These are phyloP conservation scores for Penicillium sp. DNA, from an alignment of 2,329 filamentous ascomycete species.

Conservation along the genomic window DNA sequence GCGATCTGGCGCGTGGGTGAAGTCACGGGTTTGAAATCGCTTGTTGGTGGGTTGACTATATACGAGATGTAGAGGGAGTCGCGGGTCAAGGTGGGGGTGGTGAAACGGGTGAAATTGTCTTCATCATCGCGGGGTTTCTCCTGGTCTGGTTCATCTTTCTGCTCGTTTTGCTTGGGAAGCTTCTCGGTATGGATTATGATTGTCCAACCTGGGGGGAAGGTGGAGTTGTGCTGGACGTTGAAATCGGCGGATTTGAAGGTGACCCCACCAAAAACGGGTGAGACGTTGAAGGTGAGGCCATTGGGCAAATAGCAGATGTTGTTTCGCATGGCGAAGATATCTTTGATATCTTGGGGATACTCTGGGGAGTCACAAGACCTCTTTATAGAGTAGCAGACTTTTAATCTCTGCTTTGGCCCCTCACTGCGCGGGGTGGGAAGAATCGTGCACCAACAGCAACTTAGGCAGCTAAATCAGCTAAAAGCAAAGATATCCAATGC, in stretches of 20 bases:
- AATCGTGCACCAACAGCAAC: background rate
- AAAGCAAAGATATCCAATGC: background rate
- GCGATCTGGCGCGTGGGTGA: slow-evolving; percentile 88
- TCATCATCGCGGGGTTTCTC: slow-evolving; percentile 21
- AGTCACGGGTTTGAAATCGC: slow-evolving; percentile 73
- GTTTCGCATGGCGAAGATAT: slow-evolving; percentile 28
- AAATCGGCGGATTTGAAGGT: slow-evolving; percentile 83
- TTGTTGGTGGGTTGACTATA: slow-evolving; percentile 77
- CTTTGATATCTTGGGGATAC: background rate
- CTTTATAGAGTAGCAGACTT: background rate
- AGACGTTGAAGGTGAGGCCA: slow-evolving; percentile 77
- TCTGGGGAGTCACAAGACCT: background rate
- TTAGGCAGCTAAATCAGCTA: background rate
- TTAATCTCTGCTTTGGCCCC: slow-evolving; percentile 6
- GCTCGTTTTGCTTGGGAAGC: slow-evolving; percentile 33
- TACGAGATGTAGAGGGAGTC: slow-evolving; percentile 90
- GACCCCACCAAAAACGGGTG: slow-evolving; percentile 85
- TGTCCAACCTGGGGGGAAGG: slow-evolving; percentile 79
- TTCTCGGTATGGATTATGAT: slow-evolving; percentile 74
- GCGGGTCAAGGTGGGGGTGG: slow-evolving; percentile 69
- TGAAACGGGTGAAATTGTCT: slow-evolving; percentile 56
- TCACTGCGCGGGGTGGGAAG: slow-evolving; percentile 7
- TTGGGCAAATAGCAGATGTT: slow-evolving; percentile 68
- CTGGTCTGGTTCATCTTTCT: slow-evolving; percentile 10
- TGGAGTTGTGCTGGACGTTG: slow-evolving; percentile 61